phyloP scores from a whole-genome alignment of 495 filamentous ascomycete genomes.

The Penicillium subrubescens region DNA sequence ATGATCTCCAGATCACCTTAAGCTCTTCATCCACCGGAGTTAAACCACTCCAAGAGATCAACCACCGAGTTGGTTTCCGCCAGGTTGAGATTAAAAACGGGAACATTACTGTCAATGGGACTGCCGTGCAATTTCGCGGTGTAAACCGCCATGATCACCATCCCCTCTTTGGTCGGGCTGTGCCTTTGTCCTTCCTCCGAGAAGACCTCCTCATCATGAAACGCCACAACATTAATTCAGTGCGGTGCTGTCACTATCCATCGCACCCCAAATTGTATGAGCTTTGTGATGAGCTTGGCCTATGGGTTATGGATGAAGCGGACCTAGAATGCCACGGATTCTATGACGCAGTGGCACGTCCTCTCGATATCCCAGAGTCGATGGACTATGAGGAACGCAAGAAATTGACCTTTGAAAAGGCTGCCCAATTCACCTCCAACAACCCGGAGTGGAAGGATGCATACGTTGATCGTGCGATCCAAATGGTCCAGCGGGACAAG shows the following conservation, averaged over 20 bases:
- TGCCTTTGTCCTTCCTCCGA: slow-evolving; percentile 57
- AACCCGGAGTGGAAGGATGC: slow-evolving; percentile 64
- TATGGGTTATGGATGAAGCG: slow-evolving; percentile 73
- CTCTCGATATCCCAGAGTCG: slow-evolving; percentile 45
- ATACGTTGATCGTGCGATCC: slow-evolving; percentile 65
- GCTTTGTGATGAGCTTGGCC: slow-evolving; percentile 67
- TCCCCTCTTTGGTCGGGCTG: slow-evolving; percentile 57
- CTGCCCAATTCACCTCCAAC: slow-evolving; percentile 54
- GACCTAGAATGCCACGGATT: slow-evolving; percentile 75
- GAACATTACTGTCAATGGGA: background rate
- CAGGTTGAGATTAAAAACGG: background rate
- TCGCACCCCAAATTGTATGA: background rate
- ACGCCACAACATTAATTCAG: slow-evolving; percentile 64
- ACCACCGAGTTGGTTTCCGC: background rate
- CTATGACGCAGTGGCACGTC: slow-evolving; percentile 49
- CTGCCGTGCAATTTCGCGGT: slow-evolving; percentile 56
- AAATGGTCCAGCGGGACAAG: slow-evolving; percentile 66
- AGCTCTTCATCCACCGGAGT: background rate
- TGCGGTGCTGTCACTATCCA: slow-evolving; percentile 44
- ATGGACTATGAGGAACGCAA: background rate
- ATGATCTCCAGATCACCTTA: background rate
- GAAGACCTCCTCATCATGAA: slow-evolving; percentile 68
- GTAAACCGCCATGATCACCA: slow-evolving; percentile 70
- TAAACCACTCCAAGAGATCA: background rate
- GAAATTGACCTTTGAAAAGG: slow-evolving; percentile 32